These are phyloP conservation scores for Noccaea caerulescens DNA, from an alignment of 345 rosid species.

Conservation along the genomic window DNA sequence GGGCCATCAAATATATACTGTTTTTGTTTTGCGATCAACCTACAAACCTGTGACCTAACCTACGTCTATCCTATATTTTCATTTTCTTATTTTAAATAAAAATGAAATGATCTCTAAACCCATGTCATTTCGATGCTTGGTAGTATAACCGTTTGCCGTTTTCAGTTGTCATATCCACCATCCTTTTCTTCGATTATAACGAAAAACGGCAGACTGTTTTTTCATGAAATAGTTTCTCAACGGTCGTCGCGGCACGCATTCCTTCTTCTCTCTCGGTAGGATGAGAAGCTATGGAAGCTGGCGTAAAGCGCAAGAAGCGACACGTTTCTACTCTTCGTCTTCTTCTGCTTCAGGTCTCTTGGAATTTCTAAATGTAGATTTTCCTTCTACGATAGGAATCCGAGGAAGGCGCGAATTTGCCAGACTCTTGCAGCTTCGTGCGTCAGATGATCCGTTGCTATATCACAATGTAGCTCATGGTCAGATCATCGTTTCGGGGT, in stretches of 20 bases:
- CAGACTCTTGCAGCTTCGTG: slow-evolving; percentile 49
- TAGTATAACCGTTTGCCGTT: slow-evolving; percentile 29
- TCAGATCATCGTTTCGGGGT: slow-evolving; percentile 51
- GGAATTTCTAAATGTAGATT: slow-evolving; percentile 26
- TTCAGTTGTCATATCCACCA: neutral
- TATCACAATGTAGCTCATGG: slow-evolving; percentile 52
- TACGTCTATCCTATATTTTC: neutral
- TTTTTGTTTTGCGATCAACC: slow-evolving; percentile 23
- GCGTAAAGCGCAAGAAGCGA: slow-evolving; percentile 31
- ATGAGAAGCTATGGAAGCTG: slow-evolving; percentile 36
- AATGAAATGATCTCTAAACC: neutral
- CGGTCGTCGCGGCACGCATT: neutral
- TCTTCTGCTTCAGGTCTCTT: slow-evolving; percentile 34
- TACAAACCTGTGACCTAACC: neutral
- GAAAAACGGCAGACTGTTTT: slow-evolving; percentile 30
- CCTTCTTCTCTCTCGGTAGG: slow-evolving; percentile 2
- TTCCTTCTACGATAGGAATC: slow-evolving; percentile 30
- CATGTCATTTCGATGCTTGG: neutral
- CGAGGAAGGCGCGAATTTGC: slow-evolving; percentile 47
- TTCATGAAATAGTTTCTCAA: neutral
- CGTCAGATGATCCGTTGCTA: slow-evolving; percentile 31
- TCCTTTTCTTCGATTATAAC: slow-evolving; percentile 2
- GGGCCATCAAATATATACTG: slow-evolving; percentile 27
- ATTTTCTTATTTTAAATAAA: neutral
- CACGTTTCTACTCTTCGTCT: slow-evolving; percentile 32